These are phyloP conservation scores for Cladosporium sp. DNA, from an alignment of 2,329 filamentous ascomycete species.

Conservation along the genomic window DNA sequence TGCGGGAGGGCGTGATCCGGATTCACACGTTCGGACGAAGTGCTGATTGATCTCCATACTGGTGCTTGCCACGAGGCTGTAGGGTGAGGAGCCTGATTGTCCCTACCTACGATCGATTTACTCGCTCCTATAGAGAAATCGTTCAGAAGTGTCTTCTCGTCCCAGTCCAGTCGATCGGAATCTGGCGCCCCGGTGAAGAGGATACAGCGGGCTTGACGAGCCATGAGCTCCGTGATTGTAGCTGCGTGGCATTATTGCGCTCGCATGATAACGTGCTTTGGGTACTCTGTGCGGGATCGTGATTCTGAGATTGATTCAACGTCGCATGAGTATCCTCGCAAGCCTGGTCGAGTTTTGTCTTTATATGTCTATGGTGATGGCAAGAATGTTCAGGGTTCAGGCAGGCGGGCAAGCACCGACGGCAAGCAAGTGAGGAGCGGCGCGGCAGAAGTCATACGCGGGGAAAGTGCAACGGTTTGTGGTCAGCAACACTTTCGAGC, in stretches of 20 bases:
- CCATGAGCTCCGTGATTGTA: background rate
- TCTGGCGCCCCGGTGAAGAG: slow-evolving; percentile 65
- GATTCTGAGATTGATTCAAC: background rate
- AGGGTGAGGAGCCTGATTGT: slow-evolving; percentile 36
- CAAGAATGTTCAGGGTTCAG: background rate
- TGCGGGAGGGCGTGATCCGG: background rate
- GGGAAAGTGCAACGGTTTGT: background rate
- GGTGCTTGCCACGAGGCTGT: slow-evolving; percentile 22
- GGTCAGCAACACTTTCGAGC: background rate
- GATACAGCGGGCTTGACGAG: slow-evolving; percentile 33
- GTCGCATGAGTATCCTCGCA: background rate
- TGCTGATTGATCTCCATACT: slow-evolving; percentile 30
- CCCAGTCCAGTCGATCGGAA: slow-evolving; percentile 55
- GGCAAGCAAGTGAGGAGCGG: background rate
- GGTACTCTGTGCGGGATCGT: background rate
- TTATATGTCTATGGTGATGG: background rate
- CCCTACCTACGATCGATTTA: too few relatives aligned
- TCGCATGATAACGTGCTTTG: background rate
- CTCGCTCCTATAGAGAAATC: background rate
- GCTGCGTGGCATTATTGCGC: background rate
- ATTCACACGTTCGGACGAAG: slow-evolving; percentile 3
- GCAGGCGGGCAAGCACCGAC: background rate
- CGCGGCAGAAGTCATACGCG: slow-evolving; percentile 4
- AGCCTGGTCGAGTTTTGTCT: background rate
- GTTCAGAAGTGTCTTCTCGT: slow-evolving; percentile 45